Evolutionary conservation across 768 basidiomycete species (phyloP), one percentile per base, ranked within the genome.

Genomic region (Leucosporidium creatinivorum): DNA sequence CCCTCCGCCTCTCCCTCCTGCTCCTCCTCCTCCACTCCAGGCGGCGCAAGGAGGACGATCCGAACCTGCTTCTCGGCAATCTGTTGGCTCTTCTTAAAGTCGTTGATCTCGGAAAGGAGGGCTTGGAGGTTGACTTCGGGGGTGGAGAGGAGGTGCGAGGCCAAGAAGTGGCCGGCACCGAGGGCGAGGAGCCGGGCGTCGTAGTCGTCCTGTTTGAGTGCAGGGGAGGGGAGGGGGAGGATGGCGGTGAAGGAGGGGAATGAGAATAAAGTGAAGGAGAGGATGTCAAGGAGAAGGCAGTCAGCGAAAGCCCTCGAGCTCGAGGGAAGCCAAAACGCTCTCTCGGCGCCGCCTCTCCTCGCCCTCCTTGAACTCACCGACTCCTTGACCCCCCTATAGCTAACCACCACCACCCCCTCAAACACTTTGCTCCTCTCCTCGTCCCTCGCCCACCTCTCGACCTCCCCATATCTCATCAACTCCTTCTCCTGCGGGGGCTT

Each of bases 351-450:
- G n/a, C n/a, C n/a, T n/a, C n/a, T n/a, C n/a, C n/a, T n/a, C n/a
- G n/a, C n/a, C 33, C 5, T 33, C 33, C 33, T 10, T 5, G 10
- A 33, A 18, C 26, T 28, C 54, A 28, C 55, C 15, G 31, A 10
- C 12, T 28, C 25, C 26, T 33, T n/a, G 3, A 28, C 3, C 36
- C 25, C 15, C 56, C 7, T 28, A 68, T 44, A 66, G 23, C 33
- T 54, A 28, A 67, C 57, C n/a, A 67, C 21, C 13, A 67, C 36
- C 18, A 62, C 25, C 8, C 58, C 61, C 49, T 63, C 10, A 26
- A 68, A 68, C 6, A 72, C 10, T 8, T 17, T 19, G 52, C 31
- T 56, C 21, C 70, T 48, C 54, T 18, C 30, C 26, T 55, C 52
- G 9, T 52, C 31, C 13, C 8, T n/a, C 19, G 17, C 36, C 52